These are phyloP conservation scores for Fraxinus excelsior DNA, from an alignment of 257 asterid species.

Conservation along the genomic window DNA sequence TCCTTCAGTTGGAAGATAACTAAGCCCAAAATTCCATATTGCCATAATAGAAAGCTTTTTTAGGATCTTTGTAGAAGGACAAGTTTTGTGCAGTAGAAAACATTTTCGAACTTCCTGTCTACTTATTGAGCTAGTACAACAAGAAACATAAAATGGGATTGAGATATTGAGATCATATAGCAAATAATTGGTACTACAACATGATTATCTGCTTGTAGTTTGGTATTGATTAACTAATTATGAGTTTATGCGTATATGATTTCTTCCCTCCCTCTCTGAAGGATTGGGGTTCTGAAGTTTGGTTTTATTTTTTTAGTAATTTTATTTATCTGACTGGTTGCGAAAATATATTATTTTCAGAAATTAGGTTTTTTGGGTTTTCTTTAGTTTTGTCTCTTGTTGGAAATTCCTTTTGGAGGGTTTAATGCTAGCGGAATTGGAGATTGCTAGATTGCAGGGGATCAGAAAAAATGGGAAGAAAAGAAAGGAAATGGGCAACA, in stretches of 20 bases:
- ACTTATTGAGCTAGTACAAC: background rate
- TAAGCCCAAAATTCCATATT: too few relatives aligned
- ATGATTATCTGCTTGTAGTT: background rate
- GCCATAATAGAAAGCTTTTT: too few relatives aligned
- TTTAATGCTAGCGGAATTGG: background rate
- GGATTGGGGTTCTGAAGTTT: background rate
- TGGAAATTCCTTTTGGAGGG: slow-evolving; percentile 11
- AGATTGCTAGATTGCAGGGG: background rate
- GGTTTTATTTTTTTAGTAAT: background rate
- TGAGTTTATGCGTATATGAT: background rate
- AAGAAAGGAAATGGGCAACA: background rate
- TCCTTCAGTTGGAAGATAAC: background rate
- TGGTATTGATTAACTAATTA: background rate
- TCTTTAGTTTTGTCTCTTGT: slow-evolving; percentile 1
- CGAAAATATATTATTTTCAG: background rate
- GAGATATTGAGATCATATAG: too few relatives aligned
- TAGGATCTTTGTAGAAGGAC: too few relatives aligned
- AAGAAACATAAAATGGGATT: too few relatives aligned
- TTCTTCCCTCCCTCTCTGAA: background rate
- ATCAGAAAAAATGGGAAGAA: background rate
- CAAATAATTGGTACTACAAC: slow-evolving; percentile 36
- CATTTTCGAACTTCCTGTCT: background rate
- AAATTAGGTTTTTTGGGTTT: background rate
- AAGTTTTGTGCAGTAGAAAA: background rate
- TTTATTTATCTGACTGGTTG: background rate